phyloP scores from a whole-genome alignment of 2,329 filamentous ascomycete genomes.

The Claviceps citrina region DNA sequence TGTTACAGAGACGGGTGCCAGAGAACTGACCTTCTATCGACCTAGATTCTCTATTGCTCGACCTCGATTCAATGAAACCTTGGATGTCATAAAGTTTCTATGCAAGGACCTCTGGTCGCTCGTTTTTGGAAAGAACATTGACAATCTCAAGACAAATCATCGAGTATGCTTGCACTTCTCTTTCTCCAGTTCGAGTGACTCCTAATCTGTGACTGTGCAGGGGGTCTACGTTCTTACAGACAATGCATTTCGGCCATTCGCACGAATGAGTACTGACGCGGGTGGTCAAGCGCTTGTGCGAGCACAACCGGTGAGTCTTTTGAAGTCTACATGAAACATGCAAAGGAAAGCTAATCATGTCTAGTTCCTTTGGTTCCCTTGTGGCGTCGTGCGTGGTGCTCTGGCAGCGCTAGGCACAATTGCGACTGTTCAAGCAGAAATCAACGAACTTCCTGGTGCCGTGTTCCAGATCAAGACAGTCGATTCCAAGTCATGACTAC shows the following conservation, averaged over 20 bases:
- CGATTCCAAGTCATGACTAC: conserved; percentile 43
- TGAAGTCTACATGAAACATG: conserved; percentile 1
- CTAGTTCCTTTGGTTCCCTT: conserved; percentile 89
- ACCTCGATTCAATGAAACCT: conserved; percentile 76
- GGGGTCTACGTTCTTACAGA: conserved; percentile 95
- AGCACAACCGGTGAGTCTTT: conserved; percentile 58
- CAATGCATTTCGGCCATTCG: conserved; percentile 75
- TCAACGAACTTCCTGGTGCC: conserved; percentile 68
- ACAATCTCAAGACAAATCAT: conserved; percentile 97
- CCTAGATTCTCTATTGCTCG: conserved; percentile 64
- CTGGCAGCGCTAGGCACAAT: conserved; percentile 81
- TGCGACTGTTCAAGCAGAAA: conserved; percentile 83
- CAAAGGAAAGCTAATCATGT: neutral
- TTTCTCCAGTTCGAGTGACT: neutral
- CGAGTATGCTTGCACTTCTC: conserved; percentile 36
- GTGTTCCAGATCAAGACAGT: conserved; percentile 93
- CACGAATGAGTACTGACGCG: conserved; percentile 73
- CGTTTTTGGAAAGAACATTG: conserved; percentile 90
- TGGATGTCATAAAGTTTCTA: conserved; percentile 95
- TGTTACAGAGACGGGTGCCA: neutral
- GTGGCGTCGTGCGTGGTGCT: conserved; percentile 82
- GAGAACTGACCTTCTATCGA: neutral
- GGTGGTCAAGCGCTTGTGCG: conserved; percentile 56
- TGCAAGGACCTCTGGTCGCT: conserved; percentile 97
- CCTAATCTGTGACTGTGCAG: conserved; percentile 23